phyloP scores from a whole-genome alignment of 2,329 filamentous ascomycete species.

The Aspergillus pseudonomiae region DNA sequence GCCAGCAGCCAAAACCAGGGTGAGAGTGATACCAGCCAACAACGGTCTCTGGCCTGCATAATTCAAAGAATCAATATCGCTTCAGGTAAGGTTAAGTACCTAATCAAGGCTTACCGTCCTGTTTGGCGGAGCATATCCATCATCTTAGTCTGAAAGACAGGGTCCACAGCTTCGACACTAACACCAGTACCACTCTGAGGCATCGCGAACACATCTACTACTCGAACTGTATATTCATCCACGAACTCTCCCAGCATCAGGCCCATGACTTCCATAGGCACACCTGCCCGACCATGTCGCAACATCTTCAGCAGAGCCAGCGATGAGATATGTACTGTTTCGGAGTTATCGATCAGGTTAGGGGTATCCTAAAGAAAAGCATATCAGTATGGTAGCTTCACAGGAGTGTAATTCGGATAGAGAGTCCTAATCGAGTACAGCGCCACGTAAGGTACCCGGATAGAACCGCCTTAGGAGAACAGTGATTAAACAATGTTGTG shows the following conservation, averaged over 20 bases:
- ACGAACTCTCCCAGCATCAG: slow-evolving; percentile 99
- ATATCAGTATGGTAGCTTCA: background rate
- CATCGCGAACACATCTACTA: slow-evolving; percentile 99
- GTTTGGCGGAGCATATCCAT: slow-evolving; percentile 99
- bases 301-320: slow-evolving; percentile 98
- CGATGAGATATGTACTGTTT: slow-evolving; percentile 99
- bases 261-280: slow-evolving; percentile 99
- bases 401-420: background rate
- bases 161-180: slow-evolving; percentile 96
- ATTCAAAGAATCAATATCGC: slow-evolving; percentile 15
- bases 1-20: slow-evolving; percentile 98
- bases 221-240: slow-evolving; percentile 96
- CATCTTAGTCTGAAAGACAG: slow-evolving; percentile 99
- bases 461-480: background rate
- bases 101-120: slow-evolving; percentile 67
- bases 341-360: slow-evolving; percentile 95
- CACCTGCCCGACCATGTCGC: slow-evolving; percentile 92
- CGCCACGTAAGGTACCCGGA: background rate
- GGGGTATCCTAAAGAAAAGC: slow-evolving; percentile 71
- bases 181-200: slow-evolving; percentile 97
- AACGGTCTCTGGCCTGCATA: slow-evolving; percentile 82
- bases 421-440: background rate
- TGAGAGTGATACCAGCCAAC: slow-evolving; percentile 99
- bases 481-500: slow-evolving; percentile 4
- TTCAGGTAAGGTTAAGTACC: background rate